These are phyloP conservation scores for Gymnopilus dilepis DNA, from an alignment of 768 basidiomycete species.

Conservation along the genomic window DNA sequence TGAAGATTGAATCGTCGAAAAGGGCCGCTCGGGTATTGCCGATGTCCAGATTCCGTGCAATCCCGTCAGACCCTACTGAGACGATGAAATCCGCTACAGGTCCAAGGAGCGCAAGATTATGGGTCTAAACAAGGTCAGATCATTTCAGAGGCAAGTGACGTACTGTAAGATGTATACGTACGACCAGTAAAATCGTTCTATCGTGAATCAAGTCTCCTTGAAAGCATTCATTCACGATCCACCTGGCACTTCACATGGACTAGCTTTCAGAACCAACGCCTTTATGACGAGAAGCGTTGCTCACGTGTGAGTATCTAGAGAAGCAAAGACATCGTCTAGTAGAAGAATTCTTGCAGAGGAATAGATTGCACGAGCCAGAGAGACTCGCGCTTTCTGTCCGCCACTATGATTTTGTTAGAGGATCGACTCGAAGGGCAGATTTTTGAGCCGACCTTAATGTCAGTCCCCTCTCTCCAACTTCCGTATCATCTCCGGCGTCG, in stretches of 20 bases:
- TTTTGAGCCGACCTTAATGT: conserved; percentile 7
- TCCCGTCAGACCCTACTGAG: conserved; percentile 56
- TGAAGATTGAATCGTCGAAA: conserved; percentile 30
- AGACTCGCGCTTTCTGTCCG: conserved; percentile 47
- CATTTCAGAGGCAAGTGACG: too few relatives aligned
- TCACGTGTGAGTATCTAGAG: conserved; percentile 50
- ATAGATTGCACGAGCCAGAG: conserved; percentile 50
- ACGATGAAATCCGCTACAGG: conserved; percentile 60
- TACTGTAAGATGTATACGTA: conserved; percentile 26
- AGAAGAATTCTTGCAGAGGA: conserved; percentile 62
- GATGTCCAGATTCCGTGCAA: conserved; percentile 49
- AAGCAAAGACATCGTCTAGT: conserved; percentile 74
- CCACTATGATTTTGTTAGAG: conserved; percentile 29
- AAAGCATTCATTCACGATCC: conserved; percentile 78
- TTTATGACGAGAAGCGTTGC: conserved; percentile 5
- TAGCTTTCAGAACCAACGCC: background rate
- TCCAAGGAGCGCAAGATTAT: conserved; percentile 52
- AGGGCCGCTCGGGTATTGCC: conserved; percentile 45
- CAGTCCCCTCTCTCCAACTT: conserved; percentile 12
- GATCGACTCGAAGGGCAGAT: background rate
- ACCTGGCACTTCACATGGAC: conserved; percentile 59
- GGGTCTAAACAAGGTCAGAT: too few relatives aligned
- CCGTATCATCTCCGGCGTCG: conserved; percentile 11
- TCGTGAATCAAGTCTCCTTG: conserved; percentile 72
- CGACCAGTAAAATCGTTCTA: conserved; percentile 82